Conservation (phyloP, 192 early-diverging fungal species). For the Cladochytrium replicatum region DNA sequence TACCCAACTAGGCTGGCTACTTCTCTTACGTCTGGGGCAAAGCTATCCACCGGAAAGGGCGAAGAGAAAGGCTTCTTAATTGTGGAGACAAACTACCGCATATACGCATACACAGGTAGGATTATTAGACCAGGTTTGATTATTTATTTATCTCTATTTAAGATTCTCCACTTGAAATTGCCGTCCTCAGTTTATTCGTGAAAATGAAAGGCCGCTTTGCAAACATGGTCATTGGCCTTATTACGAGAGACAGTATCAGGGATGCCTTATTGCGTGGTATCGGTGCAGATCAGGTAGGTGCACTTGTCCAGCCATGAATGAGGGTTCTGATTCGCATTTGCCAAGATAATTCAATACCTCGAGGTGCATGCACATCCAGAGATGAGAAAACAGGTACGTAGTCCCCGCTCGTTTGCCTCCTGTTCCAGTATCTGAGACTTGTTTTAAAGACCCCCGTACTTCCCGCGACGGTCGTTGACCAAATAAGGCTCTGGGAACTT, state of each 20-base stretch:
- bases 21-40: slow-evolving; percentile 67
- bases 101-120: slow-evolving; percentile 88
- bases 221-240: slow-evolving; percentile 82
- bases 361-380: slow-evolving; percentile 85
- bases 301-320: slow-evolving; percentile 5
- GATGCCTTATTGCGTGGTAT: slow-evolving; percentile 79
- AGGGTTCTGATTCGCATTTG: neutral
- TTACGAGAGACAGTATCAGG: slow-evolving; percentile 81
- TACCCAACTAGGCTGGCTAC: slow-evolving; percentile 91
- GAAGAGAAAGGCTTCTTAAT: slow-evolving; percentile 71
- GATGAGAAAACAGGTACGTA: slow-evolving; percentile 62
- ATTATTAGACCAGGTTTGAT: neutral
- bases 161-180: slow-evolving; percentile 87
- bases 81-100: slow-evolving; percentile 86
- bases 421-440: neutral
- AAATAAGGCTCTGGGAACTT: slow-evolving; percentile 93
- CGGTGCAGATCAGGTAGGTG: slow-evolving; percentile 74
- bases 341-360: slow-evolving; percentile 82
- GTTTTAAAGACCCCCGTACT: slow-evolving; percentile 53
- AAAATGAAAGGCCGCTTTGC: slow-evolving; percentile 71
- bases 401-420: neutral
- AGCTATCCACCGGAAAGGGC: slow-evolving; percentile 17
- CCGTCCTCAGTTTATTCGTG: slow-evolving; percentile 84
- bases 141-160: neutral
- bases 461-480: slow-evolving; percentile 87